Conservation (phyloP, 768 basidiomycete species). For the Trametopsis cervina region DNA sequence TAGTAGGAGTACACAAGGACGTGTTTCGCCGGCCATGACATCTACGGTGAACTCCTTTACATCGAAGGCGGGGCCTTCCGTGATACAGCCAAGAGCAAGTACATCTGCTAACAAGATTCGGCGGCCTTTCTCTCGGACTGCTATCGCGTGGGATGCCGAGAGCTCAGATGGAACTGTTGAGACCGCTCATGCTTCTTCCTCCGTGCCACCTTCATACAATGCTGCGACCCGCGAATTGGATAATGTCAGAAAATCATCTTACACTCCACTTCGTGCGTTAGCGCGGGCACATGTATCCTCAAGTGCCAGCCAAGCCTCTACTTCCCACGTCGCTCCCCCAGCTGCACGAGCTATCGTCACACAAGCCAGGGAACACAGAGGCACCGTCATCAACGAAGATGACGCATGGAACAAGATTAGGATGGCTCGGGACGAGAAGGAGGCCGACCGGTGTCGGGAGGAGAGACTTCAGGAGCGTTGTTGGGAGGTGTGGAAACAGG, state of each 20-base stretch:
- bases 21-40: neutral
- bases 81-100: neutral
- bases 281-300: constrained; percentile 12
- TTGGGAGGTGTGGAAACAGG: constrained; percentile 71
- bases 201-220: constrained; percentile 44
- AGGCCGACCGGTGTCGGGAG: constrained; percentile 62
- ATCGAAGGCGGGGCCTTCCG: neutral
- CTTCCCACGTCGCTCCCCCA: neutral
- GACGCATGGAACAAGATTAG: constrained; percentile 76
- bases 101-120: neutral
- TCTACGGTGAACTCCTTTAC: neutral
- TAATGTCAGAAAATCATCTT: constrained; percentile 8
- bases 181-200: constrained; percentile 27
- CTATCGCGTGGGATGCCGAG: constrained; percentile 29
- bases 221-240: constrained; percentile 28
- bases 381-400: constrained; percentile 54
- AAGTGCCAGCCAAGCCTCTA: neutral
- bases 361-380: constrained; percentile 33
- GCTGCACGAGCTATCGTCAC: constrained; percentile 5
- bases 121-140: constrained; percentile 7
- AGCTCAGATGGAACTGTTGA: constrained; percentile 32
- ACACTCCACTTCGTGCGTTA: constrained; percentile 9
- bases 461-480: constrained; percentile 60
- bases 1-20: neutral
- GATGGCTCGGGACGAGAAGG: constrained; percentile 61